Conservation (phyloP, 1,139 yeast species). For the Taphrina flavorubra region DNA sequence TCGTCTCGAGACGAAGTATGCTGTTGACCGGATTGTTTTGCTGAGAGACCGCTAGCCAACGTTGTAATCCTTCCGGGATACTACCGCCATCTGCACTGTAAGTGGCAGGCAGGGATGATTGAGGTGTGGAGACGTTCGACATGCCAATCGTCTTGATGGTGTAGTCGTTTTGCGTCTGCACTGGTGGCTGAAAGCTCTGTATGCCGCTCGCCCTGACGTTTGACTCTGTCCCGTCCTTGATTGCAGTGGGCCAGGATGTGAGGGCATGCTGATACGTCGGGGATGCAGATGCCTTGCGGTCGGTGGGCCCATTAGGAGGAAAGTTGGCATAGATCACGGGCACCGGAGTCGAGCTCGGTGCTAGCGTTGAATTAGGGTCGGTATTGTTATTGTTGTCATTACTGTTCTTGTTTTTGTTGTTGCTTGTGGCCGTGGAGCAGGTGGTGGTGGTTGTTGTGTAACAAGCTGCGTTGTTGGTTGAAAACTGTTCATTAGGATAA, state of each 20-base stretch:
- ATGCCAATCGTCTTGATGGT: not conserved
- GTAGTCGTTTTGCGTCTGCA: conserved; percentile 1
- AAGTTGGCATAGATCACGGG: conserved; percentile 6
- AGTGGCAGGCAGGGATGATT: not conserved
- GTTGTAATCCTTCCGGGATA: conserved; percentile 12
- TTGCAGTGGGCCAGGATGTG: conserved; percentile 3
- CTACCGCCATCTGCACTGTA: not conserved
- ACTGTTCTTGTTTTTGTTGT: not conserved
- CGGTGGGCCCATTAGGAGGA: not conserved
- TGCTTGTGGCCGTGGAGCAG: not conserved
- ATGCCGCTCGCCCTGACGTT: conserved; percentile 30
- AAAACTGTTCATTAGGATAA: not conserved
- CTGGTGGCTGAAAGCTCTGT: conserved; percentile 2
- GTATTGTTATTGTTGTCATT: conserved; percentile 4
- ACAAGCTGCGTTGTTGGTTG: not conserved
- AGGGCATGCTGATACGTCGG: not conserved
- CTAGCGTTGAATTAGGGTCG: not conserved
- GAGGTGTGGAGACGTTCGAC: not conserved
- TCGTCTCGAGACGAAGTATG: conserved; percentile 15
- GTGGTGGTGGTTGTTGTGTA: not conserved
- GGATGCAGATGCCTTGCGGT: not conserved
- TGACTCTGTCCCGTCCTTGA: conserved; percentile 29
- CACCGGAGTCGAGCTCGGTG: not conserved
- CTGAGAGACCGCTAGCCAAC: conserved; percentile 30
- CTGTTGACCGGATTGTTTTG: conserved; percentile 31